These are phyloP conservation scores for Aspergillus affinis DNA, from an alignment of 495 filamentous ascomycete genomes.

Conservation along the genomic window DNA sequence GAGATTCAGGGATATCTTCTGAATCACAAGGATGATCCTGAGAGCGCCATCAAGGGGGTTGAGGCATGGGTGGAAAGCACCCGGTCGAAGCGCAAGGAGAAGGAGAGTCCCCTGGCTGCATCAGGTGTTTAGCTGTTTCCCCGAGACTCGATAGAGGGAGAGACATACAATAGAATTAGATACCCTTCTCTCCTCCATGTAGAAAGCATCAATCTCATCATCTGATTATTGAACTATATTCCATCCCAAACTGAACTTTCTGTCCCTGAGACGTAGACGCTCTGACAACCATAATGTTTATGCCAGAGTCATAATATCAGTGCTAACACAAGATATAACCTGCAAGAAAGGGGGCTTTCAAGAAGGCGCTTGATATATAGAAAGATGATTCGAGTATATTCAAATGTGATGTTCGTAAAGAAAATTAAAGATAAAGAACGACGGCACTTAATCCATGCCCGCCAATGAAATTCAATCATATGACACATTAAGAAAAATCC, in stretches of 20 bases:
- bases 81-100: constrained; percentile 15
- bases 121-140: not conserved
- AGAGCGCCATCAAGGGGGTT: constrained; percentile 55
- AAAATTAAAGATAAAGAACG: not conserved
- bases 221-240: not conserved
- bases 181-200: constrained; percentile 1
- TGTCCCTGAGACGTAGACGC: not conserved
- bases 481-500: not conserved
- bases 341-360: too few species aligned
- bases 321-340: too few species aligned
- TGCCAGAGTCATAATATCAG: too few species aligned
- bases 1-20: constrained; percentile 78
- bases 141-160: not conserved
- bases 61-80: constrained; percentile 51
- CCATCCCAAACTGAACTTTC: not conserved
- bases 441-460: not conserved
- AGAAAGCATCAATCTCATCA: not conserved
- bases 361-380: too few species aligned
- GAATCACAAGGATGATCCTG: constrained; percentile 63
- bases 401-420: not conserved
- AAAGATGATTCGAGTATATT: not conserved
- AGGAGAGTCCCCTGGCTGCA: not conserved
- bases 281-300: not conserved
- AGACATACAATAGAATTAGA: not conserved
- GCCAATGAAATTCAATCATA: not conserved